Percentiles rank a stretch among this genome's conserved stretches.
phyloP scores from a whole-genome alignment of 2,329 filamentous ascomycete genomes.

The Plenodomus lindquistii region DNA sequence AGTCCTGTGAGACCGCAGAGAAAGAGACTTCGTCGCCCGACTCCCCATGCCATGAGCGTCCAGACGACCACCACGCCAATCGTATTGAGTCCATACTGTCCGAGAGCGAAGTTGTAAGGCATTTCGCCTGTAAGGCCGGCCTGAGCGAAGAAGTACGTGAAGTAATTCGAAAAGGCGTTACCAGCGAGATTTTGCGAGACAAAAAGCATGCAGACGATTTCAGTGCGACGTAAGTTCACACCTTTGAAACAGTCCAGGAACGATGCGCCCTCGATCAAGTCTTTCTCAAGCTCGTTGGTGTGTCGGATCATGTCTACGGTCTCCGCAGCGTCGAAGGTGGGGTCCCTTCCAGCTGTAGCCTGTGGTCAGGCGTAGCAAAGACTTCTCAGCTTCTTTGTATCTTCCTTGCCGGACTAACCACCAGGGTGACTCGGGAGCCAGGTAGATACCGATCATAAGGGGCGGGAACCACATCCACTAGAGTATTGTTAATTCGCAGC shows the following conservation, averaged over 20 bases:
- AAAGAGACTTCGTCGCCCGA: constrained; percentile 74
- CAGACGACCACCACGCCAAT: constrained; percentile 71
- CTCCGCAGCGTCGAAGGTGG: constrained; percentile 55
- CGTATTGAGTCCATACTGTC: constrained; percentile 59
- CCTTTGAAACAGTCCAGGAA: constrained; percentile 82
- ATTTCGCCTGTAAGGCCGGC: constrained; percentile 42
- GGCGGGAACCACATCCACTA: constrained; percentile 71
- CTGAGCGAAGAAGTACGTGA: constrained; percentile 50
- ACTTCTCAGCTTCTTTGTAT: constrained; percentile 63
- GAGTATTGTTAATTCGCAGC: constrained; percentile 55
- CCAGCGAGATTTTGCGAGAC: constrained; percentile 41
- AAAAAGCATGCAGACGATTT: constrained; percentile 58
- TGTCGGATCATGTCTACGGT: constrained; percentile 86
- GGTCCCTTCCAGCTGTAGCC: constrained; percentile 62
- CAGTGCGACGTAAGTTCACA: constrained; percentile 54
- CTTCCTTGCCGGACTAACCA: constrained; percentile 68
- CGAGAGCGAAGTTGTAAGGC: constrained; percentile 49
- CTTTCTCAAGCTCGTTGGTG: constrained; percentile 74
- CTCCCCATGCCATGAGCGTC: constrained; percentile 69
- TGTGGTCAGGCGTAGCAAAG: constrained; percentile 54
- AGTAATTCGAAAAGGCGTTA: constrained; percentile 61
- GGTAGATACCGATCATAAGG: constrained; percentile 5
- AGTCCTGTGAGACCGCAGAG: constrained; percentile 65
- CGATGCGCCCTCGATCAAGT: constrained; percentile 65
- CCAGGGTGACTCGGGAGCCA: constrained; percentile 57